Evolutionary conservation across 2,329 filamentous ascomycete species (phyloP), one percentile per base, ranked within the genome.

Genomic region (Zasmidium citrigriseum): DNA sequence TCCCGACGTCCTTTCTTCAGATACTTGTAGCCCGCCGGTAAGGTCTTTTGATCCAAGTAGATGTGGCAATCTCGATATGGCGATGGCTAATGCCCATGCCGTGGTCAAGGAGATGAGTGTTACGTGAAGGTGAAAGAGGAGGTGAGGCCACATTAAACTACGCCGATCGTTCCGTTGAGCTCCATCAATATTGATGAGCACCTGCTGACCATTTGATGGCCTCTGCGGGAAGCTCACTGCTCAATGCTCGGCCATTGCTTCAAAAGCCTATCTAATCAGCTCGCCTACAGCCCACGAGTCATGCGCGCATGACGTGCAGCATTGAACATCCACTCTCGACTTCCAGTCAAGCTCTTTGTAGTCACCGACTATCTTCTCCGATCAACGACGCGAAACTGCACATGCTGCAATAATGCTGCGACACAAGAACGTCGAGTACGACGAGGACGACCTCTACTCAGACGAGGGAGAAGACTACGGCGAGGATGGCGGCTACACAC

Each of bases 381-480:
- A n/a, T n/a, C n/a, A n/a, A n/a, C n/a, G n/a, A n/a, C n/a, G n/a
- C n/a, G n/a, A n/a, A n/a, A 16, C n/a, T 44, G 12, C 25, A 11
- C 34, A 44, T 25, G 46, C 55, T 27, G 23, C 50, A 25, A 66
- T 34, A 23, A 78, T 77, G 68, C 76, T 76, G 46, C 73, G 79
- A 67, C 74, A 78, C 52, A 79, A 80, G 64, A 78, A 78, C 54
- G 67, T 81, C 41, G 75, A 71, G 57, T 80, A 79, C 64, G 77
- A 81, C 51, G 78, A 78, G 24, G 80, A 82, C 62, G 83, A 85
- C 63, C 61, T 81, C 14, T 81, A 82, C 67, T 76, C 78, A 60
- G 80, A 79, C 60, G 80, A 83, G 52, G 80, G 82, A 3, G 69
- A 70, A 22, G 66, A 69, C 25, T 77, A 78, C 11, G 75, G 75